Percentiles rank a stretch among this genome's conserved stretches.
Evolutionary conservation across 116 monocot genomes (phyloP).

Genomic region (Trichopus zeylanicus): DNA sequence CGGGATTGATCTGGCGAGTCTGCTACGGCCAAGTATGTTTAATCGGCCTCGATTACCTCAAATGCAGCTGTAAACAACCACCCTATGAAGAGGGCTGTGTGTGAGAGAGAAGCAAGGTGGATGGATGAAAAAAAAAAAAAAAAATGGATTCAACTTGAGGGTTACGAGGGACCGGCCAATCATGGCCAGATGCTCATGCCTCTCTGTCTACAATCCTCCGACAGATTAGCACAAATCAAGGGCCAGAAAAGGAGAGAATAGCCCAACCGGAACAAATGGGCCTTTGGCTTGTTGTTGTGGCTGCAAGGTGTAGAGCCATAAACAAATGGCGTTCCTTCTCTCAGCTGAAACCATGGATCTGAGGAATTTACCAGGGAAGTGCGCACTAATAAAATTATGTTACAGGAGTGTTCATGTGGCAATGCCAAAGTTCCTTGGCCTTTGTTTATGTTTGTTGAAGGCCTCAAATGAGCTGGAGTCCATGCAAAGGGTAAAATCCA

Average conservation of each 20-base stretch:
- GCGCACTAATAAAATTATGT: conserved; percentile 7
- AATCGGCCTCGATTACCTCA: background rate
- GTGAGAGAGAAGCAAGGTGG: background rate
- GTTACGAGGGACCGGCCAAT: conserved; percentile 6
- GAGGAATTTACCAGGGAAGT: conserved; percentile 27
- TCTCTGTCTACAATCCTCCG: conserved; percentile 11
- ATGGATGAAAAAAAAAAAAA: background rate
- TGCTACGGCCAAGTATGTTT: conserved; percentile 8
- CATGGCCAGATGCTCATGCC: conserved; percentile 2
- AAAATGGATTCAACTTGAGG: background rate
- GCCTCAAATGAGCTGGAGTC: conserved; percentile 28
- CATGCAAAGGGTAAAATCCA: conserved; percentile 22
- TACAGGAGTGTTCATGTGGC: conserved; percentile 11
- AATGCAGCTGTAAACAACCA: conserved; percentile 19
- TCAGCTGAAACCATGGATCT: conserved; percentile 31
- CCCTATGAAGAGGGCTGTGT: background rate
- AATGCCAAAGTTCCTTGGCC: conserved; percentile 5
- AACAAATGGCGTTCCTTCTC: background rate
- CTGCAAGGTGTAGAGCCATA: conserved; percentile 5
- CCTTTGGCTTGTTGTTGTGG: conserved; percentile 1
- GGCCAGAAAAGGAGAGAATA: background rate
- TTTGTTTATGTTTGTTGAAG: background rate
- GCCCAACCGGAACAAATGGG: background rate
- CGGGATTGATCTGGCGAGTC: background rate
- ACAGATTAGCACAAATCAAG: conserved; percentile 13